phyloP scores from a whole-genome alignment of 441 rosid genomes.

The Geranium incanum region DNA sequence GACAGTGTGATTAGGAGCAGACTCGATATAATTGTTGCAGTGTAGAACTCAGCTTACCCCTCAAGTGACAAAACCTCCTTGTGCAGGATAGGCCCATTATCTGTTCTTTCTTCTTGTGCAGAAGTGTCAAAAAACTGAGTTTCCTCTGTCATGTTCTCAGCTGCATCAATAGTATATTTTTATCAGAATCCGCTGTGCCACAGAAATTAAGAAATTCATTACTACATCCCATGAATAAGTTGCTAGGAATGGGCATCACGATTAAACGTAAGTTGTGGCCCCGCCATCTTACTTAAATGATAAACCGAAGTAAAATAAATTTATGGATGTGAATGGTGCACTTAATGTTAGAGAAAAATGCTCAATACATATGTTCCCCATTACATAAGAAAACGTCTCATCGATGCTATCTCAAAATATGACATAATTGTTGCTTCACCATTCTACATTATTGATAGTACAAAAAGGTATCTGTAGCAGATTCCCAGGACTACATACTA shows the following conservation, averaged over 20 bases:
- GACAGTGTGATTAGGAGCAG: background rate
- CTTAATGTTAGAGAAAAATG: slow-evolving; percentile 16
- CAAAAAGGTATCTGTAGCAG: slow-evolving; percentile 33
- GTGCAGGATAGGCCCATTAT: slow-evolving; percentile 29
- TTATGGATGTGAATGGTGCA: slow-evolving; percentile 7
- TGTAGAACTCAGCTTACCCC: slow-evolving; percentile 50
- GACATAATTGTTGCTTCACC: slow-evolving; percentile 20
- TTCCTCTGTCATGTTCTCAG: slow-evolving; percentile 36
- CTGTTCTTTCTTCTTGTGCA: slow-evolving; percentile 34
- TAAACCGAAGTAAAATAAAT: slow-evolving; percentile 15
- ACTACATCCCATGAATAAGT: slow-evolving; percentile 18
- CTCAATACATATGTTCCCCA: slow-evolving; percentile 23
- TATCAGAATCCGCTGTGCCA: slow-evolving; percentile 25
- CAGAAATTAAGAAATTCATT: slow-evolving; percentile 17
- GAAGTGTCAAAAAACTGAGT: slow-evolving; percentile 32
- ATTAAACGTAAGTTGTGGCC: slow-evolving; percentile 15
- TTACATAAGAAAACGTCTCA: slow-evolving; percentile 28
- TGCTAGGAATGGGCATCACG: slow-evolving; percentile 14
- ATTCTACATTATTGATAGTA: slow-evolving; percentile 30
- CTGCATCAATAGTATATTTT: slow-evolving; percentile 37
- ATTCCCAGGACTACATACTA: slow-evolving; percentile 69
- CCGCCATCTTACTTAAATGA: slow-evolving; percentile 19
- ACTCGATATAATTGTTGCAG: slow-evolving; percentile 9
- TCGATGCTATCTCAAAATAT: slow-evolving; percentile 16
- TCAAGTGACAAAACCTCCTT: slow-evolving; percentile 26